phyloP scores from a whole-genome alignment of 148 eudicot species.

The Suaeda aralocaspica region DNA sequence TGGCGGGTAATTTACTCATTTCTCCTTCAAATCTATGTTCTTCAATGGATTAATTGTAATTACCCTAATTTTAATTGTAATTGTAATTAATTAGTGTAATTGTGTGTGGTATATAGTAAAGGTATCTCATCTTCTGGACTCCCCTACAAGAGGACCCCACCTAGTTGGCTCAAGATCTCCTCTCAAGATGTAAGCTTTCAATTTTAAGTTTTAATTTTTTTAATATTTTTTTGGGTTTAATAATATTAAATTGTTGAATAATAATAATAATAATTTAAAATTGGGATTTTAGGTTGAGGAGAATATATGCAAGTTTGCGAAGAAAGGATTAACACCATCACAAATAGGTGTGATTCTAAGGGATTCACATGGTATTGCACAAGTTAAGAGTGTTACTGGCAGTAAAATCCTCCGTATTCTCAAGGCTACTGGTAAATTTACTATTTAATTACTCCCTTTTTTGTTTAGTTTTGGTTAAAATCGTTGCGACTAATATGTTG shows the following conservation, averaged over 20 bases:
- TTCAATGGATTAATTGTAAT: neutral
- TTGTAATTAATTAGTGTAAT: neutral
- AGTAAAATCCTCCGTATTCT: slow-evolving; percentile 41
- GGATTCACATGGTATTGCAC: slow-evolving; percentile 51
- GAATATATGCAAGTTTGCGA: slow-evolving; percentile 35
- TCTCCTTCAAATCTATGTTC: neutral
- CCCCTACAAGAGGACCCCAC: slow-evolving; percentile 24
- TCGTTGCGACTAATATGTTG: too few species aligned
- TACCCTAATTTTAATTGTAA: neutral
- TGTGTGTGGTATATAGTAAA: slow-evolving; percentile 8
- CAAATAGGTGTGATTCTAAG: slow-evolving; percentile 43
- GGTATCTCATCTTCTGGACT: slow-evolving; percentile 22
- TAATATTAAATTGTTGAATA: neutral
- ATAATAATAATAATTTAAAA: too few species aligned
- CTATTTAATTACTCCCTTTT: neutral
- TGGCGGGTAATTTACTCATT: neutral
- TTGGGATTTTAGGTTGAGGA: slow-evolving; percentile 32
- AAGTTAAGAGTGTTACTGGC: slow-evolving; percentile 35
- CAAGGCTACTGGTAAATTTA: slow-evolving; percentile 35
- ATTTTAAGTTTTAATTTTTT: neutral
- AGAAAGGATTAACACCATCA: slow-evolving; percentile 37
- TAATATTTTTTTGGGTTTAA: neutral
- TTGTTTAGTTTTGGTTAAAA: neutral
- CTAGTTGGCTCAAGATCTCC: slow-evolving; percentile 22
- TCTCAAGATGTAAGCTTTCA: slow-evolving; percentile 9